phyloP scores from a whole-genome alignment of 371 early-diverging fungal genomes.

The Nematocida sp. region DNA sequence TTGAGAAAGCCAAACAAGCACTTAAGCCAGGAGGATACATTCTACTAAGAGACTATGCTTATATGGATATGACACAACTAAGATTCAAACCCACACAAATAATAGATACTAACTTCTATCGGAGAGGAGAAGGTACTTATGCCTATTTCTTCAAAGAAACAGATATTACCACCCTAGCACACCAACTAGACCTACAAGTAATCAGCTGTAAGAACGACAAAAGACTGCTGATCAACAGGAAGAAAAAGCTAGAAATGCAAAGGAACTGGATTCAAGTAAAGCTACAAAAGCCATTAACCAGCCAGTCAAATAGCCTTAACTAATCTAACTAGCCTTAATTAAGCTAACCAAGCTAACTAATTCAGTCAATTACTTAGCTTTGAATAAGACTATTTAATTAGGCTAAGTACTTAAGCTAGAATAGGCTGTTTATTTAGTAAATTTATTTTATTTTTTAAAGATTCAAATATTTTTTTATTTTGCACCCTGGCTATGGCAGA shows the following conservation, averaged over 20 bases:
- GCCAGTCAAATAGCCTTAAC: background rate
- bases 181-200: constrained; percentile 63
- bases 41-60: constrained; percentile 77
- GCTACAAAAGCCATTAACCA: constrained; percentile 65
- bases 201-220: constrained; percentile 81
- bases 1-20: constrained; percentile 19
- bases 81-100: constrained; percentile 74
- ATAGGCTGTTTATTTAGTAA: too few relatives aligned
- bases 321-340: background rate
- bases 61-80: constrained; percentile 77
- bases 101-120: constrained; percentile 73
- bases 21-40: constrained; percentile 64
- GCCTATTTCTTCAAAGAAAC: constrained; percentile 56
- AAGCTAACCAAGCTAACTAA: too few relatives aligned
- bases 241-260: constrained; percentile 84
- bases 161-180: background rate
- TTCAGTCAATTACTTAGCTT: too few relatives aligned
- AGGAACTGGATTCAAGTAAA: constrained; percentile 89
- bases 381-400: too few relatives aligned
- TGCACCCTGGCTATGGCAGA: constrained; percentile 19
- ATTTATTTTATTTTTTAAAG: too few relatives aligned
- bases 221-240: constrained; percentile 82
- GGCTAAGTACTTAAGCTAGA: too few relatives aligned
- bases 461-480: constrained; percentile 39
- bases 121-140: constrained; percentile 77